phyloP scores from a whole-genome alignment of 495 filamentous ascomycete species.

The Penicillium roqueforti region DNA sequence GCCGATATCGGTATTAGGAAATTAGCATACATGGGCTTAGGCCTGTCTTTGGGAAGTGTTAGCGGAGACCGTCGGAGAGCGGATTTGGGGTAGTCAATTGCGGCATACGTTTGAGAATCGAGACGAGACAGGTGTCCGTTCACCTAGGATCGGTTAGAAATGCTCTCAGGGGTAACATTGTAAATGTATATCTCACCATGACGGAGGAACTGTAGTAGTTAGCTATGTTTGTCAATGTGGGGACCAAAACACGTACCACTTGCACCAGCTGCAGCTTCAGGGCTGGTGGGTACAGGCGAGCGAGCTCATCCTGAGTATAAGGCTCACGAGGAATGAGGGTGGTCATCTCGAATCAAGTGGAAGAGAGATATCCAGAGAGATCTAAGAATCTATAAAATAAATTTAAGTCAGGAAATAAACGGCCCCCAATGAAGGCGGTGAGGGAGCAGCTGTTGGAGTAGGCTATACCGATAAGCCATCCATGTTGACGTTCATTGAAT shows the following conservation, averaged over 20 bases:
- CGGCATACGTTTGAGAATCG: conserved; percentile 75
- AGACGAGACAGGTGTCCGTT: conserved; percentile 78
- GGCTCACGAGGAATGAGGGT: conserved; percentile 67
- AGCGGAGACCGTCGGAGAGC: conserved; percentile 19
- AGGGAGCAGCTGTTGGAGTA: conserved; percentile 8
- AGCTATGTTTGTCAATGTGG: conserved; percentile 7
- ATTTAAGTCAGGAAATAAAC: not conserved
- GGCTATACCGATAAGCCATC: not conserved
- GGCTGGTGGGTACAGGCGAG: conserved; percentile 69
- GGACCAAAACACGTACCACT: conserved; percentile 50
- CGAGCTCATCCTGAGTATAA: conserved; percentile 78
- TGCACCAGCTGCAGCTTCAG: conserved; percentile 87
- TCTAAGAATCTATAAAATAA: not conserved
- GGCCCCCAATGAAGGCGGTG: conserved; percentile 8
- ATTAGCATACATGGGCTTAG: conserved; percentile 58
- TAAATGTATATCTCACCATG: conserved; percentile 55
- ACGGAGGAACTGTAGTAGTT: conserved; percentile 59
- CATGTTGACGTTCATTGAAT: not conserved
- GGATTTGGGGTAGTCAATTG: not conserved
- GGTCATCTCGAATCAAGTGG: conserved; percentile 56
- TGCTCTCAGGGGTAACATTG: not conserved
- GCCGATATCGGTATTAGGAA: not conserved
- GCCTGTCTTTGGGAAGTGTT: conserved; percentile 53
- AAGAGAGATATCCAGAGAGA: not conserved
- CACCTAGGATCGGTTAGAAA: conserved; percentile 44